Evolutionary conservation across 805 yeast genomes (phyloP).

Genomic region (Candida sithepensis): DNA sequence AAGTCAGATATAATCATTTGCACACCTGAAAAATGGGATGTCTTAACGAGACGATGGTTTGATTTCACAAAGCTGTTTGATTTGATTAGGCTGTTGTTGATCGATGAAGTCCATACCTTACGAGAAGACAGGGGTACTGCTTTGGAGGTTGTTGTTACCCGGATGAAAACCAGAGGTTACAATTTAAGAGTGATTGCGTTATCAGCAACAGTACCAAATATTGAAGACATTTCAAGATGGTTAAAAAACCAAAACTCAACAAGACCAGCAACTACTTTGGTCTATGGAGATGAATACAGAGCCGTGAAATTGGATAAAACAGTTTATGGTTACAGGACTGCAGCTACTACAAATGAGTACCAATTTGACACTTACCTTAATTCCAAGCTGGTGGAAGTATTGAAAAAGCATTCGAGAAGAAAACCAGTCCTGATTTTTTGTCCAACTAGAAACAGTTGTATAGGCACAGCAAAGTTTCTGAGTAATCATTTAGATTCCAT

Average conservation of each 20-base stretch:
- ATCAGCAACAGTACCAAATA: constrained; percentile 54
- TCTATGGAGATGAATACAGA: constrained; percentile 45
- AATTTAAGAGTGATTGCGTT: constrained; percentile 41
- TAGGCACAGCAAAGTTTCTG: constrained; percentile 43
- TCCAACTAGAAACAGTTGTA: constrained; percentile 47
- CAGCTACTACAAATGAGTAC: constrained; percentile 39
- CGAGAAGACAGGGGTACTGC: constrained; percentile 46
- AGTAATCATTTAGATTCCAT: constrained; percentile 14
- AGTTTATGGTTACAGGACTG: constrained; percentile 41
- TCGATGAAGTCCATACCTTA: constrained; percentile 47
- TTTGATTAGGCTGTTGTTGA: constrained; percentile 48
- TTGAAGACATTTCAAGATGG: constrained; percentile 46
- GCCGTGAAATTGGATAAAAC: constrained; percentile 39
- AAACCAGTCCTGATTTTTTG: constrained; percentile 51
- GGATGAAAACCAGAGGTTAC: constrained; percentile 40
- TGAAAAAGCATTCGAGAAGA: constrained; percentile 34
- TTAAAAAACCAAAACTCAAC: constrained; percentile 18
- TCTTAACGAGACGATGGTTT: constrained; percentile 1
- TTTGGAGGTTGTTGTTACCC: constrained; percentile 43
- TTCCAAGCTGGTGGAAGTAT: constrained; percentile 36
- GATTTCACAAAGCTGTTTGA: constrained; percentile 2
- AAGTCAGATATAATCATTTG: constrained; percentile 51
- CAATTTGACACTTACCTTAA: constrained; percentile 45
- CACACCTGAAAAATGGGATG: constrained; percentile 46
- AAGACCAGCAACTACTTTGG: constrained; percentile 33